Evolutionary conservation across 1,284 basidiomycete genomes (phyloP).

Genomic region (Melampsora larici-populina): DNA sequence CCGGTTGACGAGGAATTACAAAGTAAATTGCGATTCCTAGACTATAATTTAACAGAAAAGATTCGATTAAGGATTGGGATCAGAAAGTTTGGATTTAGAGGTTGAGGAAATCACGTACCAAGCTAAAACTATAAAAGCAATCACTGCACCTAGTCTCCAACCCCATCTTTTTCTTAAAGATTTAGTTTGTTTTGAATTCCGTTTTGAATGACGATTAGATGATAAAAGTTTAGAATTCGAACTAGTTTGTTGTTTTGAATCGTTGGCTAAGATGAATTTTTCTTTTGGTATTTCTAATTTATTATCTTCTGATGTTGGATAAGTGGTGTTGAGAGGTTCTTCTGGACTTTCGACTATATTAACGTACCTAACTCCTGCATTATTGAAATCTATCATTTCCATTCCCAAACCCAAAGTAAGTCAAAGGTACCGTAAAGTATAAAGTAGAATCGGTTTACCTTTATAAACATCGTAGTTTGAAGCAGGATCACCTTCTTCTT

Average conservation of each 20-base stretch:
- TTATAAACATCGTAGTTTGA: slow-evolving; percentile 38
- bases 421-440: no score
- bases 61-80: no score
- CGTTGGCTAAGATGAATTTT: no score
- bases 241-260: not conserved
- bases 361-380: slow-evolving; percentile 20
- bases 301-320: no score
- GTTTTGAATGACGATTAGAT: not conserved
- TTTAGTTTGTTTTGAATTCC: not conserved
- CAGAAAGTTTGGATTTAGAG: not conserved
- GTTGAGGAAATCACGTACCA: not conserved
- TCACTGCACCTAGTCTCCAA: slow-evolving; percentile 28
- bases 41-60: no score
- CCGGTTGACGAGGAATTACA: slow-evolving; percentile 22
- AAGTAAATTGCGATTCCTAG: slow-evolving; percentile 29
- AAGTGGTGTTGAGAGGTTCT: not conserved
- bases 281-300: not conserved
- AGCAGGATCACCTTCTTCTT: not conserved
- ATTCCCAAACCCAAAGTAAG: no score
- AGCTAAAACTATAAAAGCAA: slow-evolving; percentile 17
- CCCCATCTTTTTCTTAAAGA: not conserved
- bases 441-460: not conserved
- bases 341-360: not conserved
- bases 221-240: not conserved
- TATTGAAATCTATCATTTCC: slow-evolving; percentile 36